phyloP scores from a whole-genome alignment of 768 basidiomycete genomes.

The Pleurotus djamor region DNA sequence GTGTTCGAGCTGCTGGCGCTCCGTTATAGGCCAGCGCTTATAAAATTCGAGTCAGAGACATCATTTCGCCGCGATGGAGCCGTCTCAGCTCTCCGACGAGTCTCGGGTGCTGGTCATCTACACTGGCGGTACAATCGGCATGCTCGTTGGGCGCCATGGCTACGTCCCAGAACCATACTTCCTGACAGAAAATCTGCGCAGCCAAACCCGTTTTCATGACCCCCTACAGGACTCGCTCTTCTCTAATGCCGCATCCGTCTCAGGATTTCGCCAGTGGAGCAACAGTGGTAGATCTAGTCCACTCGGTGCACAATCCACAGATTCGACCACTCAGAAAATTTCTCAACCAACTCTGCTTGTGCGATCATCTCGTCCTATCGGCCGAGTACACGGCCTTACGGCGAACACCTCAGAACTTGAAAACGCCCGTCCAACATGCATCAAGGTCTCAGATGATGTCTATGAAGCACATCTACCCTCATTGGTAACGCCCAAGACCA shows the following conservation, averaged over 20 bases:
- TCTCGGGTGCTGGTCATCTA: conserved; percentile 85
- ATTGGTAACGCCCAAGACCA: conserved; percentile 75
- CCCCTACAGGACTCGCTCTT: conserved; percentile 85
- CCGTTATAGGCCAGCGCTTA: not conserved
- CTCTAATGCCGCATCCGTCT: conserved; percentile 75
- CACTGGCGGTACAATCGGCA: conserved; percentile 90
- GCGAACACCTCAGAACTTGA: conserved; percentile 18
- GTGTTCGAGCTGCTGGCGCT: conserved; percentile 1
- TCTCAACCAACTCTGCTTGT: conserved; percentile 49
- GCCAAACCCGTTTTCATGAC: conserved; percentile 90
- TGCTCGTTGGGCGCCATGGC: conserved; percentile 75
- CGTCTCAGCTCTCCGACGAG: conserved; percentile 53
- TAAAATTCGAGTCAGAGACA: no score
- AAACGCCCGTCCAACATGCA: conserved; percentile 34
- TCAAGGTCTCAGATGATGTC: conserved; percentile 55
- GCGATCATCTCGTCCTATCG: conserved; percentile 70
- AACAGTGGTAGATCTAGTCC: conserved; percentile 59
- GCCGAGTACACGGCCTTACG: conserved; percentile 34
- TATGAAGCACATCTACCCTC: conserved; percentile 76
- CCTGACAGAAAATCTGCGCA: conserved; percentile 77
- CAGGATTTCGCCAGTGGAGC: conserved; percentile 79
- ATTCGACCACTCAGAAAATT: conserved; percentile 11
- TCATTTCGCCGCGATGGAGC: conserved; percentile 38
- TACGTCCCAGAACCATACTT: conserved; percentile 88
- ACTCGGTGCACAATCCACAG: conserved; percentile 12